Base-by-base conservation (phyloP, 2,329 filamentous ascomycete species). In the Colletotrichum gigasporum region DNA sequence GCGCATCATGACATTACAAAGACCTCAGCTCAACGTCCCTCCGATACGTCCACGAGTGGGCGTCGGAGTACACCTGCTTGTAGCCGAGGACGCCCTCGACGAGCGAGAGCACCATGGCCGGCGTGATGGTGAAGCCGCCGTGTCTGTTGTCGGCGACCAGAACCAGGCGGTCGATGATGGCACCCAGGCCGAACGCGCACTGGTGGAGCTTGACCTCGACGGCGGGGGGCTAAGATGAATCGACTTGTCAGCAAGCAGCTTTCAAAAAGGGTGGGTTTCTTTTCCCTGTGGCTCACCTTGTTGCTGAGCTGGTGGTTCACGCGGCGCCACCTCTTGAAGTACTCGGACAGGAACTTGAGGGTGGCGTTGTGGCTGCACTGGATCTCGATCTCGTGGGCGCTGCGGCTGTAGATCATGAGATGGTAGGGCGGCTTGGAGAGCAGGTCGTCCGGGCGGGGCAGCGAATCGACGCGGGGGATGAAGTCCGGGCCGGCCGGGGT, bases 51-150 rank as follows among this genome's bases (percentile, higher is more conserved):
- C 65, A 67, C n/a, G 65, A 53, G 11, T 59, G 57, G 4, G 62
- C 65, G 28, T 67, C 56, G 10, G 51, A 56, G 26, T 56, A 59
- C 3, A 81, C 68, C 16, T 66, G 69, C 55, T 75, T 69, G 64
- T 85, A 85, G 0, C 82, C 83, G 57, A 86, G 71, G 1, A 82
- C 75, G 4, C 78, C 77, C 59, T 86, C 83, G 0, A 85, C 73
- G 7, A 86, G 70, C 0, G 78, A 75, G 18, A 85, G 70, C 10
- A 85, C 69, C 30, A 82, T 72, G n/a, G 80, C 78, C 1, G 82
- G 72, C 12, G 78, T 80, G 8, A 85, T 68, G 1, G 70, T 68
- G 53, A 76, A 78, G 3, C 68, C 51, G 8, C 71, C 67, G 37
- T 69, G 69, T 14, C 74, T 71, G 10, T 75, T 69, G 20, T 80